Conservation (phyloP, 1,139 yeast genomes). For the Pichiaceae sp. region DNA sequence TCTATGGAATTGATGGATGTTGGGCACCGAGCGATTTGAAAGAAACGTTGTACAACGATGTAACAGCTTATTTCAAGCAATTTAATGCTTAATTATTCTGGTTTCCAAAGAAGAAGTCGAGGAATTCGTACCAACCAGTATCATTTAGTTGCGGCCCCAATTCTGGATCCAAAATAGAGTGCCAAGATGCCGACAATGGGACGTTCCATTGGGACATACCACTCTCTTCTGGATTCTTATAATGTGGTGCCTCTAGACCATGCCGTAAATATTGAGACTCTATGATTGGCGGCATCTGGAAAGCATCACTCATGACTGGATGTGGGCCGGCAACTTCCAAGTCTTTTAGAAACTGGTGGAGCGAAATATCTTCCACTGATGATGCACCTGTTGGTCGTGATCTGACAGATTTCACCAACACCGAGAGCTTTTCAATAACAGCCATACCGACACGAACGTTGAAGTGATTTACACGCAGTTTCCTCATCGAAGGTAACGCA, state of each 20-base stretch:
- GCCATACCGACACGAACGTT: constrained; percentile 17
- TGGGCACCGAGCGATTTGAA: constrained; percentile 14
- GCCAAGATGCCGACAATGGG: not conserved
- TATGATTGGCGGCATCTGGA: not conserved
- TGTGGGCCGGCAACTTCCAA: constrained; percentile 13
- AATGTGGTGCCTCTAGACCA: not conserved
- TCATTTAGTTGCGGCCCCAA: constrained; percentile 9
- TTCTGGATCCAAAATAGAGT: constrained; percentile 6
- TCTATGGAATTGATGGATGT: constrained; percentile 18
- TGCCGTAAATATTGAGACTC: constrained; percentile 6
- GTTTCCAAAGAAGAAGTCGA: constrained; percentile 14
- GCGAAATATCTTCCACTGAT: constrained; percentile 13
- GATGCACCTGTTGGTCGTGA: constrained; percentile 6
- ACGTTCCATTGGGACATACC: not conserved
- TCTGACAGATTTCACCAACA: constrained; percentile 12
- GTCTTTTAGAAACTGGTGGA: constrained; percentile 13
- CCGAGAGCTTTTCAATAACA: constrained; percentile 15
- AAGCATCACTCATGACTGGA: no score
- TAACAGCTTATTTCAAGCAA: not conserved
- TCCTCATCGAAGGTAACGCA: constrained; percentile 11
- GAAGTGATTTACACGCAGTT: constrained; percentile 10
- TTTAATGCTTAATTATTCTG: constrained; percentile 1
- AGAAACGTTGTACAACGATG: constrained; percentile 5
- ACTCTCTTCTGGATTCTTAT: not conserved
- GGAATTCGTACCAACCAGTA: constrained; percentile 18